These are phyloP conservation scores for Linnemannia elongata DNA, from an alignment of 192 early-diverging fungal species.

Conservation along the genomic window DNA sequence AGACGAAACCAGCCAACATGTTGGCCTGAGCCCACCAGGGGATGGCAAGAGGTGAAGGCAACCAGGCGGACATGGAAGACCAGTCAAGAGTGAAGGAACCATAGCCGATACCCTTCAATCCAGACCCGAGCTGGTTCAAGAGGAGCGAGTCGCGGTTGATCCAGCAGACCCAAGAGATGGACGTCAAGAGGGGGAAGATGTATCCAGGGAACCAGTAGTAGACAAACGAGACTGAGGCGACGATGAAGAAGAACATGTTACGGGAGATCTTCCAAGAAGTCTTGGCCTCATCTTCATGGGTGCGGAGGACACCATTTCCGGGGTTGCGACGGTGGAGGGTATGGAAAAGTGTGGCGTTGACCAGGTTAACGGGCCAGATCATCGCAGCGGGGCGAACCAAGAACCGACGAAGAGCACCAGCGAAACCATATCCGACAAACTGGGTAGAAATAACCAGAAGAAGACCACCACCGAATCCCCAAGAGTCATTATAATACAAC, in stretches of 20 bases:
- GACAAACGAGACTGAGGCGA: constrained; percentile 56
- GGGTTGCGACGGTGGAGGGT: constrained; percentile 77
- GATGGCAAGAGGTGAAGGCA: constrained; percentile 73
- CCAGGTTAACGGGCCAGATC: constrained; percentile 89
- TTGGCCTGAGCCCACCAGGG: constrained; percentile 82
- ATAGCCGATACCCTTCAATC: constrained; percentile 76
- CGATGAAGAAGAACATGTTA: constrained; percentile 65
- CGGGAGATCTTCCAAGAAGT: constrained; percentile 61
- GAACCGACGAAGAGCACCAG: constrained; percentile 77
- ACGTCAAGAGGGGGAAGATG: constrained; percentile 76
- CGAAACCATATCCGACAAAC: constrained; percentile 73
- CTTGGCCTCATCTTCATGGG: constrained; percentile 9
- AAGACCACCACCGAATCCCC: constrained; percentile 75
- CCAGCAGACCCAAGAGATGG: constrained; percentile 69
- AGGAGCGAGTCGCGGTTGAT: constrained; percentile 64
- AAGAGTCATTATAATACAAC: constrained; percentile 76
- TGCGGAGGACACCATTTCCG: constrained; percentile 32
- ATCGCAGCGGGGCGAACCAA: constrained; percentile 90
- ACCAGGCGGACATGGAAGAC: constrained; percentile 68
- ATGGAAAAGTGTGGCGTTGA: constrained; percentile 82
- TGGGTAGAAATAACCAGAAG: constrained; percentile 78
- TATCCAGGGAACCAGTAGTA: constrained; percentile 69
- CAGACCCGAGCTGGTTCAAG: constrained; percentile 67
- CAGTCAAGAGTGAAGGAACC: constrained; percentile 82
- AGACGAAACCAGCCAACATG: constrained; percentile 77